A percentile compares a stretch with the other conserved stretches of the same genome.
These are phyloP conservation scores for Nephelium lappaceum DNA, from an alignment of 345 rosid genomes.

Conservation along the genomic window DNA sequence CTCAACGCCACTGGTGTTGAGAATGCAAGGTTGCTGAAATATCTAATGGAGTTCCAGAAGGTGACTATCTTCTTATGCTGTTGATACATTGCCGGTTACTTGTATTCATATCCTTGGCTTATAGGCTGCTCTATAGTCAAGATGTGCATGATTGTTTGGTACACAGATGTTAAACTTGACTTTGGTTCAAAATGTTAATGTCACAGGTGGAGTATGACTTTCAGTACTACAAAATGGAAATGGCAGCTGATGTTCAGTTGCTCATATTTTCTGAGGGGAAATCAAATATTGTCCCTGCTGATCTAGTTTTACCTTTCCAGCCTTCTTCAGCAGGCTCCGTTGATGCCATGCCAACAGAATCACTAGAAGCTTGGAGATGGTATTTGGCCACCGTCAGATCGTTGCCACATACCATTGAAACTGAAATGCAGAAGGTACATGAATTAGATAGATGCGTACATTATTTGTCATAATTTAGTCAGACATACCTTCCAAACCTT, in stretches of 20 bases:
- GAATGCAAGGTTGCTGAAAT: slow-evolving; percentile 70
- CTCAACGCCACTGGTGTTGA: slow-evolving; percentile 79
- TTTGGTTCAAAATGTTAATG: neutral
- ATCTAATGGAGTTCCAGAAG: slow-evolving; percentile 71
- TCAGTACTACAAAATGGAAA: slow-evolving; percentile 82
- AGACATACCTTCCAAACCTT: neutral
- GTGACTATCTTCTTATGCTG: slow-evolving; percentile 32
- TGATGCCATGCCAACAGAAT: slow-evolving; percentile 48
- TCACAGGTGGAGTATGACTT: slow-evolving; percentile 90
- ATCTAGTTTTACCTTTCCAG: slow-evolving; percentile 74
- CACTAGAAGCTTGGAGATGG: slow-evolving; percentile 80
- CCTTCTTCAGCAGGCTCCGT: slow-evolving; percentile 50
- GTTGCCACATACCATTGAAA: slow-evolving; percentile 64
- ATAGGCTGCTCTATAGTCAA: neutral
- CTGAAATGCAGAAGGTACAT: slow-evolving; percentile 78
- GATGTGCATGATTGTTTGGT: neutral
- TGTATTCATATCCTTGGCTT: neutral
- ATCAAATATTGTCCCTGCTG: slow-evolving; percentile 86
- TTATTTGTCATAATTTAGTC: neutral
- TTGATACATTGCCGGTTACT: neutral
- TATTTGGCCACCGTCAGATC: slow-evolving; percentile 78
- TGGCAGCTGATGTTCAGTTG: slow-evolving; percentile 79
- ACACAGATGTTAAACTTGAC: neutral
- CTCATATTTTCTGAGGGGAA: slow-evolving; percentile 81
- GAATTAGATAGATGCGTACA: neutral